Evolutionary conservation across 108 stramenopile species (phyloP).

Genomic region (Skeletonema costatum): DNA sequence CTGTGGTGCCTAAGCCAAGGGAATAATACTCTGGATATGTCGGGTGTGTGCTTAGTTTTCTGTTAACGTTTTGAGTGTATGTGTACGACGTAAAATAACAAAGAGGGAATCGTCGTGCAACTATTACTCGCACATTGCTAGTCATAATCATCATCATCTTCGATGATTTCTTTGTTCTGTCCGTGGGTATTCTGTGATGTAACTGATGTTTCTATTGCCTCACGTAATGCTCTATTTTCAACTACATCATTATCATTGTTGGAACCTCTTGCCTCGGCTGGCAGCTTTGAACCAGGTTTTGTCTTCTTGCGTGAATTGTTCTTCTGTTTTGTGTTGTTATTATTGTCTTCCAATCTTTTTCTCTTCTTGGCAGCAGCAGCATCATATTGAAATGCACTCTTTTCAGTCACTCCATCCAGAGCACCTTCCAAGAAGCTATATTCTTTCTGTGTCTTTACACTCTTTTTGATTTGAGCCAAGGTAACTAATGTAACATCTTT

Average conservation of each 20-base stretch:
- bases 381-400: conserved; percentile 18
- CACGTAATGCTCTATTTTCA: neutral
- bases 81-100: neutral
- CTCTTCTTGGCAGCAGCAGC: conserved; percentile 9
- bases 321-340: neutral
- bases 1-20: conserved; percentile 23
- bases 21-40: neutral
- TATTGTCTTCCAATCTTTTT: neutral
- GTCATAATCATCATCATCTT: conserved; percentile 31
- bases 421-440: conserved; percentile 9
- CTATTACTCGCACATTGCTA: neutral
- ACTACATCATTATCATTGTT: neutral
- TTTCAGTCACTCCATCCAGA: conserved; percentile 11
- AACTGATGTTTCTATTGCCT: conserved; percentile 3
- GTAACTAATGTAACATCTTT: neutral
- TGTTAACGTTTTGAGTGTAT: neutral
- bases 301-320: neutral
- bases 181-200: neutral
- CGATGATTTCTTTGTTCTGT: conserved; percentile 6
- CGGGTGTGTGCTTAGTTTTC: neutral
- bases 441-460: neutral
- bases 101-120: neutral
- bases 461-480: conserved; percentile 6
- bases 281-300: neutral
- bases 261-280: neutral